Evolutionary conservation across 2,329 filamentous ascomycete genomes (phyloP).

Genomic region (Fusarium nygamai): DNA sequence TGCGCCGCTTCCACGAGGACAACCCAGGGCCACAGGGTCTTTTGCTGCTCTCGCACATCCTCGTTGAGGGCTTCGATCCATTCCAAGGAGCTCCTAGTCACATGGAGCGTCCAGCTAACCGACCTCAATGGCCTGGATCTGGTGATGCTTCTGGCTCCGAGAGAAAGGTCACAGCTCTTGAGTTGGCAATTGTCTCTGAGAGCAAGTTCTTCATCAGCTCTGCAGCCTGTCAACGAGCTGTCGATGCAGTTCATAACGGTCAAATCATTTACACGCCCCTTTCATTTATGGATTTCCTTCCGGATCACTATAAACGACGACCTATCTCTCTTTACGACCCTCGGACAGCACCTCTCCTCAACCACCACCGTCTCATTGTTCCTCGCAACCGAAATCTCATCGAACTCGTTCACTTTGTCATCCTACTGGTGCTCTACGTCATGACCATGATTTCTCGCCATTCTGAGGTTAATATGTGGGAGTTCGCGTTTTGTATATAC

Average conservation of each 20-base stretch:
- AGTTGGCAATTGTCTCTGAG: conserved; percentile 77
- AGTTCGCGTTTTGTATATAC: conserved; percentile 71
- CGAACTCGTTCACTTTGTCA: conserved; percentile 72
- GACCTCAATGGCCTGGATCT: conserved; percentile 51
- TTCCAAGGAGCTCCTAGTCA: conserved; percentile 74
- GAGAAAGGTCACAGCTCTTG: conserved; percentile 72
- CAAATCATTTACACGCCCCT: conserved; percentile 76
- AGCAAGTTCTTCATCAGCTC: conserved; percentile 74
- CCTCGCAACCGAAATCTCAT: conserved; percentile 73
- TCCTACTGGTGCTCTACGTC: conserved; percentile 70
- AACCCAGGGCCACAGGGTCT: conserved; percentile 70
- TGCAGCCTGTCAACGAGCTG: conserved; percentile 74
- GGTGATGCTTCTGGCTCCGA: conserved; percentile 53
- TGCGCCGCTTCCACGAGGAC: conserved; percentile 75
- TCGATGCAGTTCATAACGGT: conserved; percentile 75
- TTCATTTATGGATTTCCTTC: conserved; percentile 76
- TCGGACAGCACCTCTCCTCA: conserved; percentile 70
- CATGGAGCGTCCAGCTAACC: conserved; percentile 60
- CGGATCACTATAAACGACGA: conserved; percentile 77
- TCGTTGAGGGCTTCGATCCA: conserved; percentile 77
- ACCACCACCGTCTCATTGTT: conserved; percentile 78
- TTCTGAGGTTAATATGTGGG: conserved; percentile 58
- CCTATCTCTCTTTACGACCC: conserved; percentile 77
- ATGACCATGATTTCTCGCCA: conserved; percentile 70
- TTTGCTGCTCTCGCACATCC: conserved; percentile 71